A percentile compares a stretch with the other conserved stretches of the same genome.
Evolutionary conservation across 768 basidiomycete genomes (phyloP).

Genomic region (Panellus pusillus): DNA sequence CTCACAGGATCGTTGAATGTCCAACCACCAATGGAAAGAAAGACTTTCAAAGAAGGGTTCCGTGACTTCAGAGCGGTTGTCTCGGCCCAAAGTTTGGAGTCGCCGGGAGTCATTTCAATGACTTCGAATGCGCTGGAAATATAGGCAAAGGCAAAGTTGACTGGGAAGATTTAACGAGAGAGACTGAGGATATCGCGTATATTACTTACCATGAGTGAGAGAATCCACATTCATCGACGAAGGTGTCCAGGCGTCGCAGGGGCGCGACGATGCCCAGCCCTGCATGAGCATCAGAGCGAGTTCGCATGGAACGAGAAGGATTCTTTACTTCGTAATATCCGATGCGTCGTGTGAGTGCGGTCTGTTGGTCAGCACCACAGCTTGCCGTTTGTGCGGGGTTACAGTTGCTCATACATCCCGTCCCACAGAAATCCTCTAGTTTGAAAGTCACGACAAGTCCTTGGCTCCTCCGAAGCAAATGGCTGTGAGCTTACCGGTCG

Average conservation of each 20-base stretch:
- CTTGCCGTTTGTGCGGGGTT: not conserved
- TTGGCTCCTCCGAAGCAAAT: no score
- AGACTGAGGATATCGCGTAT: not conserved
- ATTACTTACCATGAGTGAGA: conserved; percentile 25
- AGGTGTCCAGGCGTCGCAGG: conserved; percentile 22
- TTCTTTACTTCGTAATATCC: conserved; percentile 29
- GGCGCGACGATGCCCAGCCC: conserved; percentile 16
- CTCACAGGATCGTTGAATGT: conserved; percentile 25
- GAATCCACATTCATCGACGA: conserved; percentile 24
- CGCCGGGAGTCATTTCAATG: conserved; percentile 26
- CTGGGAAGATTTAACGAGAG: not conserved
- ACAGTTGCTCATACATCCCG: conserved; percentile 3
- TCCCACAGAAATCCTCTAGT: conserved; percentile 1
- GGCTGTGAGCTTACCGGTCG: conserved; percentile 13
- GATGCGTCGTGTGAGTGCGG: conserved; percentile 24
- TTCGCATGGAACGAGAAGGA: no score
- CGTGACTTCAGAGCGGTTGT: conserved; percentile 27
- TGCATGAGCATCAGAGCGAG: no score
- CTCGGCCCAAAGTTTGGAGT: conserved; percentile 24
- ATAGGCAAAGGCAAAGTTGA: conserved; percentile 29
- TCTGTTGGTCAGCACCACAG: conserved; percentile 22
- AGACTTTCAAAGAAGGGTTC: conserved; percentile 25
- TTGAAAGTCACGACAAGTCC: not conserved
- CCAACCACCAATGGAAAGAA: conserved; percentile 30
- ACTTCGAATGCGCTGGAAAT: conserved; percentile 24